Percentiles rank a stretch among this genome's conserved stretches.
These are phyloP conservation scores for Starmerella vitae DNA, from an alignment of 805 yeast genomes.

Conservation along the genomic window DNA sequence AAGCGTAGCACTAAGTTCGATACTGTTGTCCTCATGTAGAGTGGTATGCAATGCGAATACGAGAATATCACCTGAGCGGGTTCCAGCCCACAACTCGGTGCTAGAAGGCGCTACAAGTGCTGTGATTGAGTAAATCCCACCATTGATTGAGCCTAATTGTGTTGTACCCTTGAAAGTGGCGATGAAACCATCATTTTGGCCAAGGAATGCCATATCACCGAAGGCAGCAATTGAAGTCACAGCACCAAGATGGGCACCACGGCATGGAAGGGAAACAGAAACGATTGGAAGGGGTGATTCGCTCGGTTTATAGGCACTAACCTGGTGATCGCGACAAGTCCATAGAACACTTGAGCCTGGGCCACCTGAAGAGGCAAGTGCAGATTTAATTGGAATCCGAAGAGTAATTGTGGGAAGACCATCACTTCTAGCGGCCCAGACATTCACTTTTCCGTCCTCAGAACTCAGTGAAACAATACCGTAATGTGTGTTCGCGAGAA, in stretches of 20 bases:
- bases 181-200: constrained; percentile 31
- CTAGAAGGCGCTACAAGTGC: constrained; percentile 20
- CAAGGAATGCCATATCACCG: constrained; percentile 26
- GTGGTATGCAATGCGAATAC: constrained; percentile 23
- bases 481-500: not conserved
- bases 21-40: not conserved
- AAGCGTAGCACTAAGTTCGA: constrained; percentile 25
- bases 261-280: constrained; percentile 13
- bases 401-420: constrained; percentile 17
- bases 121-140: constrained; percentile 25
- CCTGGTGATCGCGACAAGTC: constrained; percentile 26
- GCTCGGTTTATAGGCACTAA: constrained; percentile 25
- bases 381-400: constrained; percentile 1
- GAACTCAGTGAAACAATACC: constrained; percentile 25
- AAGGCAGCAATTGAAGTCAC: constrained; percentile 17
- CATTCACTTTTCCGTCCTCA: constrained; percentile 27
- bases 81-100: constrained; percentile 28
- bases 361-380: constrained; percentile 6
- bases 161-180: constrained; percentile 23
- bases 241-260: constrained; percentile 15
- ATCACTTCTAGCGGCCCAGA: constrained; percentile 23
- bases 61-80: constrained; percentile 28
- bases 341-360: constrained; percentile 21
- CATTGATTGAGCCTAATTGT: constrained; percentile 23
- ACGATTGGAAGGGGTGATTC: constrained; percentile 8